Evolutionary conservation across 371 early-diverging fungal species (phyloP), one percentile per base, ranked within the genome.

Genomic region (Syncephalastrum monosporum): DNA sequence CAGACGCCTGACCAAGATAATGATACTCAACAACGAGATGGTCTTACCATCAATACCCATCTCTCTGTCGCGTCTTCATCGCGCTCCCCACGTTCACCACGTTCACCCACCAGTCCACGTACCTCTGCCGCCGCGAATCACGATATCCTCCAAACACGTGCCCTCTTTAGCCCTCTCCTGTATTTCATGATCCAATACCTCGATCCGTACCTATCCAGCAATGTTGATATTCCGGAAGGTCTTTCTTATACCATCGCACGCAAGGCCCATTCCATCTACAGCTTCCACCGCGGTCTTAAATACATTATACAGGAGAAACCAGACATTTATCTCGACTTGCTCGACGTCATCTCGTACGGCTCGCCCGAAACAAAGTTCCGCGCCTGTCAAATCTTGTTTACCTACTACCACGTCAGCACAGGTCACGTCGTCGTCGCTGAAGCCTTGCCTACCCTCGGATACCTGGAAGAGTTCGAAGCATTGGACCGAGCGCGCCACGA

Each of bases 341-440:
- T 85, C 13, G 74, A 82, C 33, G 67, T 82, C 17, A 81, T 85
- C 24, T 67, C 83, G 0, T 60, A 76, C 23, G 72, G 82, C 10
- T 70, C 66, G 6, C 24, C 68, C 1, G 71, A 74, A 47, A 67
- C 73, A 16, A 70, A 63, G 42, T 73, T 63, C 10, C 63, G 72
- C 6, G 77, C 75, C 5, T 74, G 73, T 46, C 77, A 80, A 38
- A 57, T 77, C 1, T 33, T 80, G 13, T 69, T 80, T 17, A 65
- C 70, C 15, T 76, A 76, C 42, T 80, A 76, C 19, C 57, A 57
- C 42, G 61, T 67, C 5, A 75, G 81, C n/a, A 57, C 81, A 0
- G 85, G 85, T 2, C 85, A 85, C 53, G 55, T 76, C 1, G 57
- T 69, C 2, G 68, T 85, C 6, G 76, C 80, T 1, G 79, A 78